Conservation (phyloP, 73 alveolate species). For the Paramecium sexaurelia region DNA sequence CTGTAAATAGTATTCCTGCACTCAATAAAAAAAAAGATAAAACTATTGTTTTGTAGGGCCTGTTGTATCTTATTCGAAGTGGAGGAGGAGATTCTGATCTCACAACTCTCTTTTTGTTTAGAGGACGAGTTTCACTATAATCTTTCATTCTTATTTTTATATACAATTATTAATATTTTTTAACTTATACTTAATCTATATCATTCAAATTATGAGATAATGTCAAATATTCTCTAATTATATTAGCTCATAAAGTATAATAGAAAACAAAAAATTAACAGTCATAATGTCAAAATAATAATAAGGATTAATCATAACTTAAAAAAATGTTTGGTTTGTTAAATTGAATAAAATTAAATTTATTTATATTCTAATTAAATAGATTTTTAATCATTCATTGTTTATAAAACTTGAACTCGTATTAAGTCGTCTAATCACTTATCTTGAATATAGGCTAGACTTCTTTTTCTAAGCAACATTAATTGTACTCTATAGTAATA, state of each 20-base stretch:
- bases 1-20: conserved; percentile 41
- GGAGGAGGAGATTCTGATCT: conserved; percentile 62
- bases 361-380: not conserved
- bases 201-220: no score
- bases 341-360: no score
- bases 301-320: no score
- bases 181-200: not conserved
- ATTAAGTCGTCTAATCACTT: not conserved
- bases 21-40: not conserved
- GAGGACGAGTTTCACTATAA: conserved; percentile 2
- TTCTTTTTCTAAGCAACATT: not conserved
- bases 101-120: conserved; percentile 14
- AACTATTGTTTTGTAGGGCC: conserved; percentile 45
- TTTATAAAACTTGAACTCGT: not conserved
- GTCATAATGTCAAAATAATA: no score
- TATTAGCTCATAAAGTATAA: no score
- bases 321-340: no score
- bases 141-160: conserved; percentile 2
- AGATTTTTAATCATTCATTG: not conserved
- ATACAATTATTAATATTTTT: not conserved
- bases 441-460: not conserved
- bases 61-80: not conserved
- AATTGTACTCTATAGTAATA: not conserved
- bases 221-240: no score
- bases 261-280: no score